These are phyloP conservation scores for Mycena sanguinolenta DNA, from an alignment of 768 basidiomycete genomes.

Conservation along the genomic window DNA sequence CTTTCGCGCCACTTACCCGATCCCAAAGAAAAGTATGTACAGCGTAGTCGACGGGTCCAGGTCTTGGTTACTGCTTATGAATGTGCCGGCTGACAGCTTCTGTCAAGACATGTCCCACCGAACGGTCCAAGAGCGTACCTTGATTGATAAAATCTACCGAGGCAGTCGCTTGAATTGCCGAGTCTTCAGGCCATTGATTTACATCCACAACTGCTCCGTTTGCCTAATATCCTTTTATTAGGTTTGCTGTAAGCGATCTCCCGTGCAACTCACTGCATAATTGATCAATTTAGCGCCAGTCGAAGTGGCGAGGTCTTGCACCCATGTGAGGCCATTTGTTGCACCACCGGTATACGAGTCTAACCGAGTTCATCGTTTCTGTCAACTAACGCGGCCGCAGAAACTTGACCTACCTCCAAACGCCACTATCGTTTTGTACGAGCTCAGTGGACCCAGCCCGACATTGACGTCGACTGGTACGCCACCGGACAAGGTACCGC, in stretches of 20 bases:
- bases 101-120: neutral
- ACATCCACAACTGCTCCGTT: conserved; percentile 47
- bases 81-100: conserved; percentile 43
- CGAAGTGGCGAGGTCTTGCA: conserved; percentile 52
- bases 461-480: conserved; percentile 58
- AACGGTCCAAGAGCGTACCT: conserved; percentile 37
- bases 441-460: conserved; percentile 51
- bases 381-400: too few species aligned
- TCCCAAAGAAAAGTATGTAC: conserved; percentile 60
- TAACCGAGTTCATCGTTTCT: conserved; percentile 21
- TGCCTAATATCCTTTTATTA: conserved; percentile 44
- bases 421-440: conserved; percentile 62
- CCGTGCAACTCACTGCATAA: conserved; percentile 51
- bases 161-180: neutral
- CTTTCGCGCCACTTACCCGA: conserved; percentile 48
- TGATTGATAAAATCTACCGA: conserved; percentile 55
- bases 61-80: conserved; percentile 48
- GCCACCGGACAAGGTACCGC: conserved; percentile 55
- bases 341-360: conserved; percentile 57
- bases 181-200: conserved; percentile 34
- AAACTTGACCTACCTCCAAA: conserved; percentile 56
- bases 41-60: conserved; percentile 56
- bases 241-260: neutral
- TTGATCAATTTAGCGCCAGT: conserved; percentile 53
- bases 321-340: conserved; percentile 59